These are phyloP conservation scores for Aegilops umbellulata DNA, from an alignment of 176 grass and related monocot species.

Conservation along the genomic window DNA sequence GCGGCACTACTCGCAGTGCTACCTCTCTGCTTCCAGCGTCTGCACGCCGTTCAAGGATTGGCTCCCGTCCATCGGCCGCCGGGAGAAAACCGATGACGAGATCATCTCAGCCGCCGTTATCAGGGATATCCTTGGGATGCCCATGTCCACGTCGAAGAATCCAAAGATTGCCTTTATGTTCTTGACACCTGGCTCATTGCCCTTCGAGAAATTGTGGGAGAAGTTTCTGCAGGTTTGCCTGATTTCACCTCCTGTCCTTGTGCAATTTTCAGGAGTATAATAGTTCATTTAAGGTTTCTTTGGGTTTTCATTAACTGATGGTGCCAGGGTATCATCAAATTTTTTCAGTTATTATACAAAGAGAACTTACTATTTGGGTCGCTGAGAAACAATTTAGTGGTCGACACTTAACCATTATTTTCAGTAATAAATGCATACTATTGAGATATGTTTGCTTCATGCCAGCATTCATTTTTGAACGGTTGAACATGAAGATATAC, in stretches of 20 bases:
- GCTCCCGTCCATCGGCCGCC: conserved; percentile 50
- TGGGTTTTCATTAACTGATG: conserved; percentile 13
- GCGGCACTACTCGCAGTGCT: conserved; percentile 64
- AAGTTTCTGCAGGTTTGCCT: conserved; percentile 80
- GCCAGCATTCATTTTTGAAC: background rate
- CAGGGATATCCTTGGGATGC: conserved; percentile 75
- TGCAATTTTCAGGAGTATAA: conserved; percentile 20
- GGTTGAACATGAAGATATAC: background rate
- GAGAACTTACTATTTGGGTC: background rate
- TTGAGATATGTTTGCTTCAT: background rate
- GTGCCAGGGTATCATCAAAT: background rate
- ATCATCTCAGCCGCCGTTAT: conserved; percentile 64
- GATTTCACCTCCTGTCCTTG: background rate
- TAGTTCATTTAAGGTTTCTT: background rate
- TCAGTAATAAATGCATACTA: background rate
- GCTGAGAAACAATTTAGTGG: background rate
- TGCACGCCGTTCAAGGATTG: conserved; percentile 76
- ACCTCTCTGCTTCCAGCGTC: conserved; percentile 74
- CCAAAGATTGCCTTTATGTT: conserved; percentile 96
- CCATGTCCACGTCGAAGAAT: conserved; percentile 49
- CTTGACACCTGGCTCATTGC: conserved; percentile 82
- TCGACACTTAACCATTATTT: background rate
- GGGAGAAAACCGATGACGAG: conserved; percentile 77
- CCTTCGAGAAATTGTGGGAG: conserved; percentile 95
- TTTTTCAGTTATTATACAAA: background rate